These are phyloP conservation scores for Leishmania turanica DNA, from an alignment of 208 protist species.

Conservation along the genomic window DNA sequence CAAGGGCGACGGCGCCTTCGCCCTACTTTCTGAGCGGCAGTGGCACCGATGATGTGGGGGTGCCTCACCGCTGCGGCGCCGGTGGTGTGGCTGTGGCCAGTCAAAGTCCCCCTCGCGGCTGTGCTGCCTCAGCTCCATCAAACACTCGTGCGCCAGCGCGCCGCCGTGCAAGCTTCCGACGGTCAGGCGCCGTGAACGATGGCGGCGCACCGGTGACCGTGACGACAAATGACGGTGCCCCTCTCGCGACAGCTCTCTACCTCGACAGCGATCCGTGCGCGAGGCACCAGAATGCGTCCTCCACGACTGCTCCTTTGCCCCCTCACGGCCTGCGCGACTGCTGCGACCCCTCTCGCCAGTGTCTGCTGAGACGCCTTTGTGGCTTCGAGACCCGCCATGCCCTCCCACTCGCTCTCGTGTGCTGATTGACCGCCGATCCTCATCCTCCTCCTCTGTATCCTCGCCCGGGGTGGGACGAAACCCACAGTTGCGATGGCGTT, in stretches of 20 bases:
- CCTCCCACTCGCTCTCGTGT: neutral
- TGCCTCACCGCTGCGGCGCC: neutral
- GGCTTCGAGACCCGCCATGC: neutral
- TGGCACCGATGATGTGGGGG: neutral
- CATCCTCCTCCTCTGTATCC: neutral
- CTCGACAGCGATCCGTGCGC: neutral
- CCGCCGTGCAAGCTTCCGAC: conserved; percentile 15
- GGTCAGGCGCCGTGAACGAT: neutral
- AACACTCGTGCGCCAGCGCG: conserved; percentile 23
- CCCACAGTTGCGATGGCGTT: neutral
- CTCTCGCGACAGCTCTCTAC: too few relatives aligned
- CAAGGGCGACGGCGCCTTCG: neutral
- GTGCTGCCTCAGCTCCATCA: conserved; percentile 9
- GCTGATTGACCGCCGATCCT: neutral
- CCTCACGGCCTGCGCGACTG: neutral
- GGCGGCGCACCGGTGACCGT: neutral
- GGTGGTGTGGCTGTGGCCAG: neutral
- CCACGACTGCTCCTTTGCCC: neutral
- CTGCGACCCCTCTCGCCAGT: neutral
- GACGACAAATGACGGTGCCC: neutral
- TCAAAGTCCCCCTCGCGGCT: neutral
- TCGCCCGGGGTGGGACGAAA: neutral
- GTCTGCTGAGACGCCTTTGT: neutral
- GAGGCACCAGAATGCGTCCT: neutral
- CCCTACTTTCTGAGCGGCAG: neutral